Evolutionary conservation across 176 grass and related monocot genomes (phyloP).

Genomic region (Musa troglodytarum): DNA sequence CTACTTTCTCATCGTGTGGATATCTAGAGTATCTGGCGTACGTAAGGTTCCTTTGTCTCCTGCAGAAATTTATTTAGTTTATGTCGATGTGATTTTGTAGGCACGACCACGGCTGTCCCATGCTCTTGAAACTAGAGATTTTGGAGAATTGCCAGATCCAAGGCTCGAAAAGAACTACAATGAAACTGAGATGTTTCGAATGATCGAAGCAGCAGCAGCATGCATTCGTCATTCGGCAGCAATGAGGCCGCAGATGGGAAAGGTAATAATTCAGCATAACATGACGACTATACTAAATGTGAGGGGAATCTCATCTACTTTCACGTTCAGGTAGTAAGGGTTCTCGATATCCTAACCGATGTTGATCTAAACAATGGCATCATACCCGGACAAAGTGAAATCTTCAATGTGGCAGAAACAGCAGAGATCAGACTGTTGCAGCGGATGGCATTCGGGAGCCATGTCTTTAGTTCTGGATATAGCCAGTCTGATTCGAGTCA

Average conservation of each 20-base stretch:
- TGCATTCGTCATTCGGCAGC: constrained; percentile 68
- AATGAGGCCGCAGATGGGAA: constrained; percentile 72
- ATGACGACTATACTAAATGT: neutral
- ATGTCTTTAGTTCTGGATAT: constrained; percentile 67
- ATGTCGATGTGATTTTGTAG: constrained; percentile 18
- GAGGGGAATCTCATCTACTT: neutral
- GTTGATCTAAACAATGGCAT: constrained; percentile 75
- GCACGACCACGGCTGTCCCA: constrained; percentile 50
- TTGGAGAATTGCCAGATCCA: constrained; percentile 55
- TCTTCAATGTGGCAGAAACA: constrained; percentile 65
- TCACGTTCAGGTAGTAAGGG: constrained; percentile 59
- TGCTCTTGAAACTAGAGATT: constrained; percentile 54
- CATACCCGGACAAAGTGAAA: constrained; percentile 71
- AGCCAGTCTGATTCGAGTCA: constrained; percentile 31
- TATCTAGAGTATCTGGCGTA: neutral
- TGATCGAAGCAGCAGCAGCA: constrained; percentile 64
- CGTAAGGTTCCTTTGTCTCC: neutral
- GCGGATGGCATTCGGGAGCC: constrained; percentile 82
- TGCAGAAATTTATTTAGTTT: neutral
- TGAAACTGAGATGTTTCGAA: constrained; percentile 62
- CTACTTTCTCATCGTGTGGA: no score
- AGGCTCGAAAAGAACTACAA: constrained; percentile 45
- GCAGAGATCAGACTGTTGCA: constrained; percentile 69
- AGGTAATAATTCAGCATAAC: constrained; percentile 28
- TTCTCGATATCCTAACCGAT: constrained; percentile 67